Evolutionary conservation across 2,329 filamentous ascomycete genomes (phyloP), one percentile per base, ranked within the genome.

Genomic region (Zelopaecilomyces penicillatus): DNA sequence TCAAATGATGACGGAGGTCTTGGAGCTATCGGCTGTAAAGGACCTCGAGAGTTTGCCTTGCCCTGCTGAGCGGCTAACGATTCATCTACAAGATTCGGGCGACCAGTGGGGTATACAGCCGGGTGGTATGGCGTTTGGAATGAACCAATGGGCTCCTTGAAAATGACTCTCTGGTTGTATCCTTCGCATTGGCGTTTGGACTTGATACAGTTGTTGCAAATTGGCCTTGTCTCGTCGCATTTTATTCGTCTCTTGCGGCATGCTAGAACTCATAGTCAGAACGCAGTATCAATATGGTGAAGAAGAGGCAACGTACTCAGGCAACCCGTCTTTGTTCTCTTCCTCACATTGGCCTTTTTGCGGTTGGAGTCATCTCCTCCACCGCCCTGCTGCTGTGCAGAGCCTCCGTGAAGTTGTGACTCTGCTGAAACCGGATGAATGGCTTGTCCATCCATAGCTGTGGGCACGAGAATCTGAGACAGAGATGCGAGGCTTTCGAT

Each of bases 231-330:
- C 63, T 97, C 93, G 50, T 93, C 93, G 64, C 93, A 98, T 67
- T 97, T 98, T 66, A 98, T 97, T 50, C 93, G 85, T 43, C 93
- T 83, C 66, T 87, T 91, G 51, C 93, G 85, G 67, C 93, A 98
- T 46, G 93, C 86, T 90, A 60, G 38, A 49, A 40, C 46, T 48
- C 30, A 50, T 44, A 28, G 39, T 57, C 46, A 57, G 57, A 48
- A 49, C 8, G 27, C 26, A 41, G 37, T 30, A 33, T 27, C 26
- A 31, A 40, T 38, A 31, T 39, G 8, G 30, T 34, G 36, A 30
- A 34, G 32, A 32, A 30, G 11, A 39, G 38, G 28, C 47, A 40
- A 73, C 83, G 64, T 75, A 89, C 85, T 96, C 49, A 95, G 67
- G 62, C 90, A 96, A 10, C 90, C 90, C 2, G 90, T 95, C 68